These are phyloP conservation scores for Yamadazyma sp. DNA, from an alignment of 1,139 yeast species.

Conservation along the genomic window DNA sequence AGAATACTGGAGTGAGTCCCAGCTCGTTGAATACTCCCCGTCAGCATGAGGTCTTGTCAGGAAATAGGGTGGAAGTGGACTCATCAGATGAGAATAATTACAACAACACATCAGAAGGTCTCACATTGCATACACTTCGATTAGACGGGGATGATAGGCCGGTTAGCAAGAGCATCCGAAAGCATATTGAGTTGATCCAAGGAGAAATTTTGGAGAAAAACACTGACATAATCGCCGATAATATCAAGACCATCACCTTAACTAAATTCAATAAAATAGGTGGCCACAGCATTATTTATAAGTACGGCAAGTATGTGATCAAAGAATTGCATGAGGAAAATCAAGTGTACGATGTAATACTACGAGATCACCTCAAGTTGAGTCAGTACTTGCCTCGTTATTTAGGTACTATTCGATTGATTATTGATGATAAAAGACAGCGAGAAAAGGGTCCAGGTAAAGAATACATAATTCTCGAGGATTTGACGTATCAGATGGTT, in stretches of 20 bases:
- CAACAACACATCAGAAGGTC: background rate
- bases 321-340: slow-evolving; percentile 91
- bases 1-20: background rate
- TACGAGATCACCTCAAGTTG: slow-evolving; percentile 70
- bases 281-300: slow-evolving; percentile 95
- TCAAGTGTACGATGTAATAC: slow-evolving; percentile 81
- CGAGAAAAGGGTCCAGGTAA: background rate
- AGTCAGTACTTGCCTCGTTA: slow-evolving; percentile 87
- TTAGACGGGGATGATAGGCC: background rate
- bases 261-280: slow-evolving; percentile 73
- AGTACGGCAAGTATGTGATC: slow-evolving; percentile 94
- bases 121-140: background rate
- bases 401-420: slow-evolving; percentile 52
- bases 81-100: background rate
- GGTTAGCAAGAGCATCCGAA: background rate
- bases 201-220: slow-evolving; percentile 2
- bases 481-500: slow-evolving; percentile 76
- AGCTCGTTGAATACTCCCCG: background rate
- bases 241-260: slow-evolving; percentile 48
- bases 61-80: background rate
- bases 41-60: background rate
- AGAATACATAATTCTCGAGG: slow-evolving; percentile 86
- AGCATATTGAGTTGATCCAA: slow-evolving; percentile 2
- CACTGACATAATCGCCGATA: slow-evolving; percentile 3
- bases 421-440: slow-evolving; percentile 24